Evolutionary conservation across 345 rosid species (phyloP).

Genomic region (Mangifera indica): DNA sequence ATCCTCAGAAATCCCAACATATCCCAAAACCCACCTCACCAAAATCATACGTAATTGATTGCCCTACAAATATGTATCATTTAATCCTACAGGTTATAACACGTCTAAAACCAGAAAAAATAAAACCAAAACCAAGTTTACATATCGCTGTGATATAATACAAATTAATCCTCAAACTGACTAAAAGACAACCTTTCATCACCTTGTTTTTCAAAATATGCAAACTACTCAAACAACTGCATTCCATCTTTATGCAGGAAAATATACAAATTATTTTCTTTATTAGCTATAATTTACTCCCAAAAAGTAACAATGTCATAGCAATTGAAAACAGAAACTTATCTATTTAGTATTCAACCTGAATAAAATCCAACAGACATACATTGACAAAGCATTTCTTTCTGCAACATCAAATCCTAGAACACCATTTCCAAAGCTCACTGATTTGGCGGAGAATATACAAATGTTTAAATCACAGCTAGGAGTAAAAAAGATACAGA

Average conservation of each 20-base stretch:
- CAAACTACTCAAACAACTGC: no score
- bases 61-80: no score
- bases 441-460: neutral
- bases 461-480: neutral
- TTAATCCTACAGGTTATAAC: neutral
- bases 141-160: neutral
- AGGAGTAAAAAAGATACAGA: neutral
- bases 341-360: neutral
- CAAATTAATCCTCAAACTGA: neutral
- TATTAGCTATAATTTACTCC: neutral
- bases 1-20: neutral
- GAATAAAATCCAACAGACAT: neutral
- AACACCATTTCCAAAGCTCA: neutral
- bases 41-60: no score
- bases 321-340: neutral
- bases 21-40: no score
- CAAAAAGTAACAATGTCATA: neutral
- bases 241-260: neutral
- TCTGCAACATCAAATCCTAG: constrained; percentile 9
- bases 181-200: neutral
- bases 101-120: neutral
- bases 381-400: neutral
- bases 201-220: neutral
- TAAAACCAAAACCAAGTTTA: constrained; percentile 8
- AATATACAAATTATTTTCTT: neutral